Evolutionary conservation across 179 eudicot species (phyloP).

Genomic region (Camellia oleifera): DNA sequence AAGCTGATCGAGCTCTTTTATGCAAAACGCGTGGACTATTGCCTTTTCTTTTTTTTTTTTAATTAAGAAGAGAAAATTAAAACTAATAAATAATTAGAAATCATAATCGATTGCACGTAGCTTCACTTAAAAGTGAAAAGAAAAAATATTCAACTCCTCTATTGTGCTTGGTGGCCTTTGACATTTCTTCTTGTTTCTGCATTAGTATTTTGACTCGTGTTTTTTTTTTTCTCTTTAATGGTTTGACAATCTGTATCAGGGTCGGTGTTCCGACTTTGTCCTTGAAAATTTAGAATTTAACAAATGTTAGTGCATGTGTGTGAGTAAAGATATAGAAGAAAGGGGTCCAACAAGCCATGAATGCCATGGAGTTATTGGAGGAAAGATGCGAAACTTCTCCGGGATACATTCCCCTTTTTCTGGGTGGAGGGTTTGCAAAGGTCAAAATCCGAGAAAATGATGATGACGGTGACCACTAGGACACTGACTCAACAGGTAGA

Average conservation of each 20-base stretch:
- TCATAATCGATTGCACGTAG: background rate
- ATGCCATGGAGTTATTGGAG: conserved; percentile 1
- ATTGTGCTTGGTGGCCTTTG: conserved; percentile 3
- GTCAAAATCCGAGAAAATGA: conserved; percentile 21
- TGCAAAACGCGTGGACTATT: conserved; percentile 24
- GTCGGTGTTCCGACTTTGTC: conserved; percentile 10
- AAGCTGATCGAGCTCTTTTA: conserved; percentile 15
- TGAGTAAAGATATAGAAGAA: background rate
- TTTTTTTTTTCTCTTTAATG: background rate
- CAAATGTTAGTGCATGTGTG: background rate
- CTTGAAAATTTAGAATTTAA: background rate
- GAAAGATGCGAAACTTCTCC: background rate
- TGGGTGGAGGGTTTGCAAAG: background rate
- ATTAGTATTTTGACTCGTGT: conserved; percentile 9
- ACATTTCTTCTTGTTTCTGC: background rate
- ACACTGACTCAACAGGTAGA: background rate
- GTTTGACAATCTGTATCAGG: conserved; percentile 13
- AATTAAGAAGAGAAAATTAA: no score
- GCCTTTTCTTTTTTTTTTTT: conserved; percentile 10
- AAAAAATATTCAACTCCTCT: conserved; percentile 7
- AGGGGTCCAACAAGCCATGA: conserved; percentile 20
- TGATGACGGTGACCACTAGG: conserved; percentile 8
- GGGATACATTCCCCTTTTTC: background rate
- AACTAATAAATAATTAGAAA: background rate
- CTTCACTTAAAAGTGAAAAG: conserved; percentile 18